These are phyloP conservation scores for Populus tomentosa DNA, from an alignment of 441 rosid species.

Conservation along the genomic window DNA sequence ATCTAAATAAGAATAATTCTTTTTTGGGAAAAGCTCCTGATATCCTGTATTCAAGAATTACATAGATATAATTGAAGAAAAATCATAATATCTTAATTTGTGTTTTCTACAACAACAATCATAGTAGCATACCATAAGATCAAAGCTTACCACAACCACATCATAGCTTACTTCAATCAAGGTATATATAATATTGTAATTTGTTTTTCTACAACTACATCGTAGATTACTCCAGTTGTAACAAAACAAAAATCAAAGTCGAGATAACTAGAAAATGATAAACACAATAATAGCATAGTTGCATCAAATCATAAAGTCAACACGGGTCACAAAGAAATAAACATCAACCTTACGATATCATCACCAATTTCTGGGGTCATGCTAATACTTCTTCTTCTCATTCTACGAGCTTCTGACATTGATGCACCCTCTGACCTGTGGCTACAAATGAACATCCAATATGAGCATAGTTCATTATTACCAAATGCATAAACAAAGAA, in stretches of 20 bases:
- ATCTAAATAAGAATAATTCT: background rate
- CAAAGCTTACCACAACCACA: background rate
- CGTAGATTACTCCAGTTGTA: background rate
- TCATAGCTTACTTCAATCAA: background rate
- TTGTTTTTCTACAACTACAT: background rate
- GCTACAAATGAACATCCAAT: conserved; percentile 30
- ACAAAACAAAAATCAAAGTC: background rate
- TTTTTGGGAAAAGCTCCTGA: background rate
- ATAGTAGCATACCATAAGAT: background rate
- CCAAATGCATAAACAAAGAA: background rate
- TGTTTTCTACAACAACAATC: background rate
- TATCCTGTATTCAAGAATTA: background rate
- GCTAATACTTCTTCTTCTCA: conserved; percentile 97
- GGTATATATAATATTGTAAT: background rate
- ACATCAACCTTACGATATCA: conserved; percentile 93
- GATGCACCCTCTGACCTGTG: conserved; percentile 85
- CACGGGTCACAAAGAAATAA: conserved; percentile 20
- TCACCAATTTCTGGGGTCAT: conserved; percentile 99
- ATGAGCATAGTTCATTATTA: conserved; percentile 10
- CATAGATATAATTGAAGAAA: background rate
- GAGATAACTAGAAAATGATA: background rate
- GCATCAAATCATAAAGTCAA: background rate
- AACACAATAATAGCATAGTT: background rate
- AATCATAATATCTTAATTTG: background rate
- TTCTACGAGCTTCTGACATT: conserved; percentile 72